Evolutionary conservation across 306 rosid species (phyloP), one percentile per base, ranked within the genome.

Genomic region (Citrullus amarus): DNA sequence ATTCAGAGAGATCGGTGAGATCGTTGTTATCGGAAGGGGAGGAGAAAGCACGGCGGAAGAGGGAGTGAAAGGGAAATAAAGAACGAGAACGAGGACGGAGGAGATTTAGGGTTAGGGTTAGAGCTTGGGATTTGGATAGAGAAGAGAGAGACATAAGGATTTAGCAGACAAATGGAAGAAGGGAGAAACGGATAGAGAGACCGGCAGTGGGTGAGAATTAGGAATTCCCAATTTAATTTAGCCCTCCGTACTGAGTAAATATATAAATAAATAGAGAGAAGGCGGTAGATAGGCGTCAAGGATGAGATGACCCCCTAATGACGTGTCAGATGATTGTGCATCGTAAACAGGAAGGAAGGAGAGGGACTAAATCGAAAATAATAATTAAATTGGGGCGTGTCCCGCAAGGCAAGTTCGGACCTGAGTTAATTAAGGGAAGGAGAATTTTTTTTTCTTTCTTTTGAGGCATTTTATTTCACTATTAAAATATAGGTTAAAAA

Each of bases 31-130:
- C 85, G 58, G 32, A 62, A 22, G 84, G 59, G 18, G 85, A 83
- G 54, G 93, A 89, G 82, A 86, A 91, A 66, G 84, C 20, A 12
- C 91, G 90, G 60, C 75, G 79, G 79, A 74, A 32, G 41, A 85
- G 67, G 36, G 66, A 85, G 58, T 5, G 81, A 80, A 30, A 85
- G 84, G 32, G 83, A 81, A 0, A 83, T 70, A 17, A 79, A 51
- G 60, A 32, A 22, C 54, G 80, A 51, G 60, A 78, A 69, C 50
- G 86, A 14, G 28, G 30, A 15, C 70, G 76, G 50, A 80, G 20
- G 46, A 86, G 77, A 84, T 34, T 65, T 65, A 65, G 71, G 71
- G 71, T 65, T 65, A 61, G 55, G 55, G 55, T 28, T 60, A 60
- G 11, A 25, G 60, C 8, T 56, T 8, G 17, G 39, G 67, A 6